These are phyloP conservation scores for Chytriomyces sp. DNA, from an alignment of 192 early-diverging fungal species.

Conservation along the genomic window DNA sequence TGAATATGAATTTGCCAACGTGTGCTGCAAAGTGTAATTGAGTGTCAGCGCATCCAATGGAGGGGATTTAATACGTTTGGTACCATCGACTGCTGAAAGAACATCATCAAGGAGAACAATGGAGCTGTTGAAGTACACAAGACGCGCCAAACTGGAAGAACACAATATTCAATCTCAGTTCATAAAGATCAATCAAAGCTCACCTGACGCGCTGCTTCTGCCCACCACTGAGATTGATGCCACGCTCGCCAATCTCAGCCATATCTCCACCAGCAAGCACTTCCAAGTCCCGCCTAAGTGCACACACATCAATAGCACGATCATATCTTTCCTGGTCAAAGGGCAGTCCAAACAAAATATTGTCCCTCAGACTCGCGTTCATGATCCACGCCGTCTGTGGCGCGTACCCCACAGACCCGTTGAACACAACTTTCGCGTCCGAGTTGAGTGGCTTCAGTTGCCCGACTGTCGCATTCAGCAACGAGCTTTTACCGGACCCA, in stretches of 20 bases:
- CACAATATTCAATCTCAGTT: background rate
- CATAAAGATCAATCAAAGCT: slow-evolving; percentile 57
- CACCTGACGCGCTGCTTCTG: slow-evolving; percentile 76
- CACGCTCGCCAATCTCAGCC: slow-evolving; percentile 64
- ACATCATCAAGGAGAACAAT: slow-evolving; percentile 71
- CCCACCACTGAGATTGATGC: slow-evolving; percentile 64
- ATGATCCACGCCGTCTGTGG: slow-evolving; percentile 87
- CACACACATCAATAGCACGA: slow-evolving; percentile 69
- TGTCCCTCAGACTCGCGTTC: slow-evolving; percentile 63
- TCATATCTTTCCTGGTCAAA: slow-evolving; percentile 67
- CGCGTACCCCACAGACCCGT: slow-evolving; percentile 75
- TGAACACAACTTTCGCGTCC: slow-evolving; percentile 58
- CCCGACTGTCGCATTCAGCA: slow-evolving; percentile 47
- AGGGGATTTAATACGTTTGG: slow-evolving; percentile 44
- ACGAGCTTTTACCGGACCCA: slow-evolving; percentile 48
- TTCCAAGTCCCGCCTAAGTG: slow-evolving; percentile 71
- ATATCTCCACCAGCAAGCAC: slow-evolving; percentile 69
- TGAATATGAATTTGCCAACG: slow-evolving; percentile 70
- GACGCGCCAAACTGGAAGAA: slow-evolving; percentile 59
- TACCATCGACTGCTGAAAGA: slow-evolving; percentile 80
- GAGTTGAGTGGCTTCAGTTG: slow-evolving; percentile 36
- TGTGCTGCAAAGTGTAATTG: slow-evolving; percentile 53
- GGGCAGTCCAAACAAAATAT: slow-evolving; percentile 74
- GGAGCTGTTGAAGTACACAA: slow-evolving; percentile 65
- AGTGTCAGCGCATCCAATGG: slow-evolving; percentile 48